Base-by-base conservation (phyloP, 495 filamentous ascomycete species). In the Penicillium crystallinum region DNA sequence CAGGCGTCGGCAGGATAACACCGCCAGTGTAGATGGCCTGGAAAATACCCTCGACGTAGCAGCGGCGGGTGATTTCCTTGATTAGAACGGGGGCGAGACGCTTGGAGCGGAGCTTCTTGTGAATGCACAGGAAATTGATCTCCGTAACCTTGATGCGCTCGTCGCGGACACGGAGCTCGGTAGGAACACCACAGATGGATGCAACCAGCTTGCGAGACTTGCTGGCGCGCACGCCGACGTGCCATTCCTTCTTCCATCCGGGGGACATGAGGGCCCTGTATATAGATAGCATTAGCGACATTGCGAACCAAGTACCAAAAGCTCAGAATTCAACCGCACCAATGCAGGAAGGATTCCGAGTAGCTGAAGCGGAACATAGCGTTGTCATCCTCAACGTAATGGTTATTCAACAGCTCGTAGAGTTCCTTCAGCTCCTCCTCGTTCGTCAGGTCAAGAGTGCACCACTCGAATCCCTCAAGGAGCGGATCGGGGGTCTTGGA, bases 331-430 rank as follows among this genome's bases (percentile, higher is more conserved):
- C 37, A 25, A 42, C 6, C 80, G 43, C 73, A 90, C 92, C 95
- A 98, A 63, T 89, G 84, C 35, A 98, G 72, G 64, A 98, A 91
- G 8, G 87, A 85, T 19, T 78, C 63, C 6, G 91, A 96, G 71
- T 98, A 98, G 65, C 89, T 89, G 76, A 97, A 97, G 38, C 93
- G 81, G 74, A 98, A 98, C 87, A 93, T 95, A 42, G 91, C 89
- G 59, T 95, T 89, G 52, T 89, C 84, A 62, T 98, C 95, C 69
- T 98, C 95, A 36, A 98, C 95, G 55, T 96, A 98, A 65, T 98
- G 93, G 14, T 90, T 84, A 49, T 84, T 86, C 39, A 98, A 76
- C 27, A 98, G 74, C 53, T 96, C 87, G 67, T 89, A 96, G 2
- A 96, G 82, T 69, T 97, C 91, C 44, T 84, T 77, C 22, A 93